A percentile compares a stretch with the other conserved stretches of the same genome.
Evolutionary conservation across 2,329 filamentous ascomycete species (phyloP).

Genomic region (Penicillium nordicum): DNA sequence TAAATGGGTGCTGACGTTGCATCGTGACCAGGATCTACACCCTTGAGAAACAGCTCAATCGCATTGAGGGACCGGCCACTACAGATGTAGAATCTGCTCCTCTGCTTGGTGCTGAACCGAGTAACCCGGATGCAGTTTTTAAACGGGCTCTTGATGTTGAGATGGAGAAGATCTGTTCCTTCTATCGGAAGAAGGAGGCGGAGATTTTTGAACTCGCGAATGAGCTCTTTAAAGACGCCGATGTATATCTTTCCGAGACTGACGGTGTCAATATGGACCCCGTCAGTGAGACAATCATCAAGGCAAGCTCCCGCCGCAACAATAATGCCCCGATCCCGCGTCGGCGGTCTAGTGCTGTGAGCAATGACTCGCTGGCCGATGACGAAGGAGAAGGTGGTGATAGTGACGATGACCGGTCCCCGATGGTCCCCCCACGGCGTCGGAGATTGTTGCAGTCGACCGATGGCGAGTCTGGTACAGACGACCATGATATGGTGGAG

Average conservation of each 20-base stretch:
- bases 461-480: conserved; percentile 27
- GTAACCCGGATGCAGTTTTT: conserved; percentile 79
- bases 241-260: conserved; percentile 61
- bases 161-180: conserved; percentile 88
- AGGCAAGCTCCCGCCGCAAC: conserved; percentile 31
- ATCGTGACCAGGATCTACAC: conserved; percentile 73
- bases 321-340: conserved; percentile 20
- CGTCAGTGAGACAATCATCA: conserved; percentile 41
- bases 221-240: conserved; percentile 70
- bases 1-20: conserved; percentile 7
- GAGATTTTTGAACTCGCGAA: conserved; percentile 81
- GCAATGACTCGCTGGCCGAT: conserved; percentile 49
- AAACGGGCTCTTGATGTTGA: conserved; percentile 78
- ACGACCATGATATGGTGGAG: conserved; percentile 36
- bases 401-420: conserved; percentile 58
- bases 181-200: conserved; percentile 83
- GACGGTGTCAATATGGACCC: conserved; percentile 44
- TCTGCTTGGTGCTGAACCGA: conserved; percentile 60
- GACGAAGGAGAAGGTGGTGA: conserved; percentile 48
- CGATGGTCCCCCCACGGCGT: conserved; percentile 6
- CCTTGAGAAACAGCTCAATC: conserved; percentile 80
- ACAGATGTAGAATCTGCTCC: conserved; percentile 81
- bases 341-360: conserved; percentile 46
- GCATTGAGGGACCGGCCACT: conserved; percentile 48
- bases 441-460: conserved; percentile 22